phyloP scores from a whole-genome alignment of 306 rosid species.

The Abrus precatorius region DNA sequence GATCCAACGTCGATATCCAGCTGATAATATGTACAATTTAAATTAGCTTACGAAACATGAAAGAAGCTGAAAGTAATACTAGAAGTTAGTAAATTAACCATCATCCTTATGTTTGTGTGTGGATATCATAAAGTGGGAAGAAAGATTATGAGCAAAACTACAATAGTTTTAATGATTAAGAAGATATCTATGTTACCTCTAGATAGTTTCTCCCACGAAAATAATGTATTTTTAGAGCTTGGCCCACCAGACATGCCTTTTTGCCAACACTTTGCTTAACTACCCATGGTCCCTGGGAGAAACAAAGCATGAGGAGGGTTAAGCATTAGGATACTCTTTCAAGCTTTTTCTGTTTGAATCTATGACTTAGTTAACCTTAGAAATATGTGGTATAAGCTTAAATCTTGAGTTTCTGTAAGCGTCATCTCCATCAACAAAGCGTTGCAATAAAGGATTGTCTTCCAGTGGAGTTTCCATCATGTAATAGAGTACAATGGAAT shows the following conservation, averaged over 20 bases:
- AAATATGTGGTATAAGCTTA: slow-evolving; percentile 73
- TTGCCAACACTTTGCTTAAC: slow-evolving; percentile 82
- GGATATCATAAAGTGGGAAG: background rate
- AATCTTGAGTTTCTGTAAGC: slow-evolving; percentile 74
- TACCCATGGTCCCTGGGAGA: slow-evolving; percentile 77
- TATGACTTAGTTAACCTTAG: slow-evolving; percentile 51
- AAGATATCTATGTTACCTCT: slow-evolving; percentile 55
- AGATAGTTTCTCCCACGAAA: slow-evolving; percentile 72
- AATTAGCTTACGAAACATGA: background rate
- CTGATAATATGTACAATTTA: slow-evolving; percentile 37
- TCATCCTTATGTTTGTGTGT: background rate
- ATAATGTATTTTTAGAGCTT: slow-evolving; percentile 64
- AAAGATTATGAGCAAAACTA: background rate
- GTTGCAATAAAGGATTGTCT: slow-evolving; percentile 57
- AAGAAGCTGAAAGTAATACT: background rate
- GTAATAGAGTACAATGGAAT: slow-evolving; percentile 70
- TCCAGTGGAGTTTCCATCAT: slow-evolving; percentile 71
- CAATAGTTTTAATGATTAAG: background rate
- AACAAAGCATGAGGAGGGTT: slow-evolving; percentile 35
- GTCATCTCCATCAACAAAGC: slow-evolving; percentile 77
- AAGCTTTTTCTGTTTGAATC: background rate
- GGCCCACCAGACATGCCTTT: slow-evolving; percentile 72
- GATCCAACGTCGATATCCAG: slow-evolving; percentile 66
- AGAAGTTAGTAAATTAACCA: background rate
- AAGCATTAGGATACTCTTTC: background rate